Percentiles rank a stretch among this genome's conserved stretches.
Evolutionary conservation across 1,139 yeast species (phyloP).

Genomic region (Blastobotrys indianensis): DNA sequence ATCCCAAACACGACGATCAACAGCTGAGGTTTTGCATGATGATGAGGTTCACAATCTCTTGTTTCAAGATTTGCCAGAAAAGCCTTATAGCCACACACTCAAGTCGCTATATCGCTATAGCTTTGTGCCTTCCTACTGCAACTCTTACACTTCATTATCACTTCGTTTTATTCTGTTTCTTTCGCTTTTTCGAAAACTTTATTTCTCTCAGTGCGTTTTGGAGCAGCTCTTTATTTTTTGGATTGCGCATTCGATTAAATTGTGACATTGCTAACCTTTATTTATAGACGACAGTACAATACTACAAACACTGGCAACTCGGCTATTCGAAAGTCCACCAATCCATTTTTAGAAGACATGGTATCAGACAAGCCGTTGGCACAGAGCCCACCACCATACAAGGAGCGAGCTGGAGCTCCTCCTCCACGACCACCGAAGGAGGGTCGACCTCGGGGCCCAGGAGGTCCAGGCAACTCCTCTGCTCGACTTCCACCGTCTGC

Average conservation of each 20-base stretch:
- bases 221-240: neutral
- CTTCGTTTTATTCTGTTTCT: no score
- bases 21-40: neutral
- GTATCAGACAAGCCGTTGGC: constrained; percentile 6
- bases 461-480: constrained; percentile 9
- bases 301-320: constrained; percentile 11
- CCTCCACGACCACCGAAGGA: constrained; percentile 9
- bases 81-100: neutral
- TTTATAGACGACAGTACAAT: constrained; percentile 17
- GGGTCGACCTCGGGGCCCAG: neutral
- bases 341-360: constrained; percentile 31
- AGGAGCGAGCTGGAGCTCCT: constrained; percentile 3
- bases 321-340: constrained; percentile 23
- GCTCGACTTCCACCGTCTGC: neutral
- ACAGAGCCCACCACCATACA: constrained; percentile 14
- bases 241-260: neutral
- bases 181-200: neutral
- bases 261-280: no score
- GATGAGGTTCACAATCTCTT: neutral
- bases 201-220: neutral
- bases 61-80: constrained; percentile 1
- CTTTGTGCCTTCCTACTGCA: neutral
- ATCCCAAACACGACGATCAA: no score
- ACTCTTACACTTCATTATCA: no score
- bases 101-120: neutral